phyloP scores from a whole-genome alignment of 306 rosid species.

The Citrullus amarus region DNA sequence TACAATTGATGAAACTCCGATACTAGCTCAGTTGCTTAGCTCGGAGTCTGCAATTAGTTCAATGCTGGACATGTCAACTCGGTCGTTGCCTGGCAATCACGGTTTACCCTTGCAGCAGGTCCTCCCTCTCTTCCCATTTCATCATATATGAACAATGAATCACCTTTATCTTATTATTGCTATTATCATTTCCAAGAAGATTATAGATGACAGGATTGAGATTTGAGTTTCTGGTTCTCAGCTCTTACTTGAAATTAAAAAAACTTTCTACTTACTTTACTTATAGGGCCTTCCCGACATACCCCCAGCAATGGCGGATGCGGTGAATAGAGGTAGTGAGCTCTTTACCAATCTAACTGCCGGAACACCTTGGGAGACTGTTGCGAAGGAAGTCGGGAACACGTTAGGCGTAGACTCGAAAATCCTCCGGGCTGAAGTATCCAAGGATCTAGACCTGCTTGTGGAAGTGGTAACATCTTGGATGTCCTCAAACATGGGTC shows the following conservation, averaged over 20 bases:
- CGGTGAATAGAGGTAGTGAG: conserved; percentile 88
- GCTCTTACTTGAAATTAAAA: background rate
- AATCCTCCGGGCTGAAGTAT: conserved; percentile 48
- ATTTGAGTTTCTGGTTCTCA: background rate
- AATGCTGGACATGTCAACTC: conserved; percentile 90
- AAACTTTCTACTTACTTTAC: background rate
- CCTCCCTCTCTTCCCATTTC: background rate
- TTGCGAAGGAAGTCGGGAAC: conserved; percentile 87
- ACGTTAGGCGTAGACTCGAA: conserved; percentile 62
- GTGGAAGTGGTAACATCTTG: conserved; percentile 68
- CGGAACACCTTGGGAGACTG: conserved; percentile 90
- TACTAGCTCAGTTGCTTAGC: conserved; percentile 70
- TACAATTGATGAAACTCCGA: conserved; percentile 71
- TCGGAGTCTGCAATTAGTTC: conserved; percentile 88
- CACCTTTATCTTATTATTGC: background rate
- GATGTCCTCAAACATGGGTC: conserved; percentile 69
- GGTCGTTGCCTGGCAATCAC: conserved; percentile 81
- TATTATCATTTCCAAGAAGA: background rate
- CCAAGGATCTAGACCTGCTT: conserved; percentile 69
- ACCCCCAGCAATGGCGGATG: conserved; percentile 94
- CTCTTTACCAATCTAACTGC: conserved; percentile 54
- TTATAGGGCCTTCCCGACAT: conserved; percentile 84
- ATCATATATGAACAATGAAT: background rate
- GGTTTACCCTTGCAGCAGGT: conserved; percentile 97
- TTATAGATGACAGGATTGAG: background rate